A percentile compares a stretch with the other conserved stretches of the same genome.
Conservation (phyloP, 306 rosid species). For the Lupinus albus region DNA sequence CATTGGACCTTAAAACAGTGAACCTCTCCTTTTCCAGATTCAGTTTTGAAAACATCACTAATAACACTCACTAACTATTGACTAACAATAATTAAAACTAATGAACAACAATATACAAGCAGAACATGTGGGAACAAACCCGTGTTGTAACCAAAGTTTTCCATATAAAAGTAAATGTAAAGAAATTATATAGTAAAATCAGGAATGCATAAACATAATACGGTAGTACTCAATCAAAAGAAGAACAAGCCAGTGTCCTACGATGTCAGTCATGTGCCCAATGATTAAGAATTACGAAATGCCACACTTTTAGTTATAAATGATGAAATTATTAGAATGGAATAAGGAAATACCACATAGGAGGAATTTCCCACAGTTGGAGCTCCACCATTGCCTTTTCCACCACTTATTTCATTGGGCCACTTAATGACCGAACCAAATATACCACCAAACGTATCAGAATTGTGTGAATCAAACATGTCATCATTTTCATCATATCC, state of each 20-base stretch:
- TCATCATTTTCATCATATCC: conserved; percentile 70
- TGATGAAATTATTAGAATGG: not conserved
- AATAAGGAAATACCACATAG: conserved; percentile 52
- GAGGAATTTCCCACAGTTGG: conserved; percentile 53
- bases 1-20: not conserved
- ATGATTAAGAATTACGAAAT: conserved; percentile 13
- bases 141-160: conserved; percentile 4
- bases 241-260: conserved; percentile 6
- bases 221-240: conserved; percentile 1
- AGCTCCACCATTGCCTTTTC: conserved; percentile 58
- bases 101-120: conserved; percentile 22
- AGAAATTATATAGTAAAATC: conserved; percentile 16
- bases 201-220: conserved; percentile 23
- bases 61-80: not conserved
- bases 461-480: conserved; percentile 58
- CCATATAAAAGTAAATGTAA: conserved; percentile 24
- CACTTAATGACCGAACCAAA: conserved; percentile 50
- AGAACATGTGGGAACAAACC: conserved; percentile 16
- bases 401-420: conserved; percentile 49
- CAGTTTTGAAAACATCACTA: not conserved
- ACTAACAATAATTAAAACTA: too few species aligned
- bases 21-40: not conserved
- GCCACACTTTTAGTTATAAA: conserved; percentile 18
- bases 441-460: conserved; percentile 71
- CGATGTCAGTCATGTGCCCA: not conserved